Evolutionary conservation across 2,329 filamentous ascomycete genomes (phyloP).

Genomic region (Tolypocladium sp.): DNA sequence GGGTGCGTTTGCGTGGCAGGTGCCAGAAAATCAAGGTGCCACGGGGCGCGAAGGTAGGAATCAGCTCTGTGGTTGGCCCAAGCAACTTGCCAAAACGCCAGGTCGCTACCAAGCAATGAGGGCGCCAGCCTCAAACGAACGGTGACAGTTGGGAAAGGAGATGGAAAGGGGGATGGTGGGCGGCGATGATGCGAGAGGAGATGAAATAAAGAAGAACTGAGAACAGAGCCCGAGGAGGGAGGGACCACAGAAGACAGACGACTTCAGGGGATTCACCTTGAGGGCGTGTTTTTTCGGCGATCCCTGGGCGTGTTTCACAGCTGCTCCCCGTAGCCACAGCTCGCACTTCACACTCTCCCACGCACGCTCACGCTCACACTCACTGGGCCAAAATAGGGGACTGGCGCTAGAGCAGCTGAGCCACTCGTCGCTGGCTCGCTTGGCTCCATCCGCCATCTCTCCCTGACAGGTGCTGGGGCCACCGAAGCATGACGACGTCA

Average conservation of each 20-base stretch:
- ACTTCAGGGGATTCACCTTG: neutral
- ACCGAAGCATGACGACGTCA: neutral
- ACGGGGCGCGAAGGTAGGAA: neutral
- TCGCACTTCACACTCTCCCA: neutral
- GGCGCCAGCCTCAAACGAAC: neutral
- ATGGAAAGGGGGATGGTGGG: neutral
- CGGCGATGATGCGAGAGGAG: neutral
- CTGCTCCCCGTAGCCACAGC: neutral
- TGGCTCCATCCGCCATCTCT: neutral
- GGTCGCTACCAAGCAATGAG: neutral
- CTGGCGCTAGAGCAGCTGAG: neutral
- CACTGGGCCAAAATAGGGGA: neutral
- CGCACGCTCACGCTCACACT: neutral
- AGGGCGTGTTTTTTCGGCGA: neutral
- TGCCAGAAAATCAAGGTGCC: neutral
- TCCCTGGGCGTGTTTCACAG: neutral
- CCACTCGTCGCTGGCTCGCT: neutral
- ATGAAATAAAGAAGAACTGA: neutral
- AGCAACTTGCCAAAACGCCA: neutral
- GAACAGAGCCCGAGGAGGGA: neutral
- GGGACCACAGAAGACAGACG: neutral
- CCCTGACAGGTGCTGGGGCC: neutral
- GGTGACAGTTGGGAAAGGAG: neutral
- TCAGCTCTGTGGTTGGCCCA: neutral
- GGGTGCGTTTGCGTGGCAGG: neutral